Base-by-base conservation (phyloP, 495 filamentous ascomycete genomes). In the Tuber umbilicatum region DNA sequence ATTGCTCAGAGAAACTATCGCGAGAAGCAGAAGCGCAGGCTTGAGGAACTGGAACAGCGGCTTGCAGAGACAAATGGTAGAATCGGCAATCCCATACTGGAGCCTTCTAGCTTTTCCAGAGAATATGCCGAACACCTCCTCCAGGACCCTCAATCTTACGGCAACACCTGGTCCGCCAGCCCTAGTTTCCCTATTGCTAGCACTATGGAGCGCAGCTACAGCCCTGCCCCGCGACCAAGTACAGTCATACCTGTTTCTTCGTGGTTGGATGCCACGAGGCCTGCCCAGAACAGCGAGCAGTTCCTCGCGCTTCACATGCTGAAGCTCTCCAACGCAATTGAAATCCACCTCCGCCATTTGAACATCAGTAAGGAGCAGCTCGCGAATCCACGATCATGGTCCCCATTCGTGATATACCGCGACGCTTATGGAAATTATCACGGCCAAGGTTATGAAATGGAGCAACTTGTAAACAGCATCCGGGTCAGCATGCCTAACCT, bases 1-100 rank as follows among this genome's bases (percentile, higher is more conserved):
- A 76, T 76, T 10, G 79, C 79, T 12, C 79, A 81, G 35, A 39
- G 76, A 73, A 76, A 70, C 38, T 81, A 81, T 43, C 79, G 79
- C 71, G 69, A 81, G 73, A 71, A 77, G 27, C 73, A 75, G 69
- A 75, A 45, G 37, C 69, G 75, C n/a, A 69, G 45, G 35, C 23
- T 71, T 19, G 75, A 42, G 60, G 73, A 72, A 17, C 38, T 77
- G 16, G 75, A 77, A 19, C 41, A 71, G 23, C 69, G 68, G 2
- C 45, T 77, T 12, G 73, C n/a, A n/a, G 75, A 75, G 41, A 74
- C 73, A 42, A 70, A 64, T 35, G 55, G 42, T 19, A 69, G 50
- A 41, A 38, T 64, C 5, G 39, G 67, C 41, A 16, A 19, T 27
- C 55, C 55, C 27, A 35, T 35, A 35, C 55, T 35, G 1, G 55